A percentile compares a stretch with the other conserved stretches of the same genome.
Evolutionary conservation across 345 rosid species (phyloP).

Genomic region (Eutrema japonicum): DNA sequence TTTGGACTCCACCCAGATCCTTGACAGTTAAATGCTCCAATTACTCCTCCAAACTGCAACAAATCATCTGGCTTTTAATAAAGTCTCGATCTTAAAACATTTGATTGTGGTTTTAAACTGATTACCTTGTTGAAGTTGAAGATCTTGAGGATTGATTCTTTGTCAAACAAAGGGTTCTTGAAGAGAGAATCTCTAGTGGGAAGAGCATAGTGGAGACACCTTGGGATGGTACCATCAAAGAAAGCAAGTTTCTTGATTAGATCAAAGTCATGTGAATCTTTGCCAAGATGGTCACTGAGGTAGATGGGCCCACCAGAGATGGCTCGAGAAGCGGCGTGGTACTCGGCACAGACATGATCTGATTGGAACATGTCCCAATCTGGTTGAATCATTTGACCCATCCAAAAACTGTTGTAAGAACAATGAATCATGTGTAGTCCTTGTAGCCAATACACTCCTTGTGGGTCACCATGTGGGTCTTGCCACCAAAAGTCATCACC

Average conservation of each 20-base stretch:
- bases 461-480: slow-evolving; percentile 90
- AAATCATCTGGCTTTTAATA: background rate
- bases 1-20: slow-evolving; percentile 88
- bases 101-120: background rate
- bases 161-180: slow-evolving; percentile 78
- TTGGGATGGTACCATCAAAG: slow-evolving; percentile 86
- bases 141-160: slow-evolving; percentile 71
- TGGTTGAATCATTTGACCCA: slow-evolving; percentile 87
- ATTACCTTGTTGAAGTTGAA: slow-evolving; percentile 89
- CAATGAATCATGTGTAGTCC: slow-evolving; percentile 93
- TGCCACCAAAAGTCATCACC: slow-evolving; percentile 98
- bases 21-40: slow-evolving; percentile 95
- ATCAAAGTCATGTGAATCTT: slow-evolving; percentile 65
- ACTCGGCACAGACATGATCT: slow-evolving; percentile 82
- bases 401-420: slow-evolving; percentile 92
- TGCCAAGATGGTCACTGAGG: slow-evolving; percentile 70
- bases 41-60: slow-evolving; percentile 75
- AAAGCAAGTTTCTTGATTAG: slow-evolving; percentile 71
- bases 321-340: slow-evolving; percentile 84
- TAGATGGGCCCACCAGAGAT: slow-evolving; percentile 91
- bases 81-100: slow-evolving; percentile 2
- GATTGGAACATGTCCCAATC: slow-evolving; percentile 99
- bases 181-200: slow-evolving; percentile 91
- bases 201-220: slow-evolving; percentile 72
- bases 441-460: slow-evolving; percentile 87